These are phyloP conservation scores for Cephalotrichum gorgonifer DNA, from an alignment of 2,329 filamentous ascomycete genomes.

Conservation along the genomic window DNA sequence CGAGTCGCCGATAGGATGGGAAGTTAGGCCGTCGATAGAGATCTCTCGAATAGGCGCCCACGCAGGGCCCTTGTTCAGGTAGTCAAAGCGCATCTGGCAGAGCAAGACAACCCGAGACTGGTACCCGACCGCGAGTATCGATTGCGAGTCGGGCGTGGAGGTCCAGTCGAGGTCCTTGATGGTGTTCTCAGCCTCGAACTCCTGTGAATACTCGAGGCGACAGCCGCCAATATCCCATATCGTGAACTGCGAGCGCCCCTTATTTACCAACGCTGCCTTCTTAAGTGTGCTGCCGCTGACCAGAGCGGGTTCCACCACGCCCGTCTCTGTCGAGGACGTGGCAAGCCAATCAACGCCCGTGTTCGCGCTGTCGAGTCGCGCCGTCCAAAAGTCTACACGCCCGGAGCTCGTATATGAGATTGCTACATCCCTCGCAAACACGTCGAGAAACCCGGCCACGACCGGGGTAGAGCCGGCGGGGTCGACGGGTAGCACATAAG, in stretches of 20 bases:
- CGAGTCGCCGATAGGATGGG: conserved; percentile 85
- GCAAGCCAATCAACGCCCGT: conserved; percentile 67
- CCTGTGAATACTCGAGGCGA: conserved; percentile 70
- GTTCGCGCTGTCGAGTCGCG: conserved; percentile 53
- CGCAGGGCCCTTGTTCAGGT: conserved; percentile 77
- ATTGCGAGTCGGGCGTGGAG: conserved; percentile 79
- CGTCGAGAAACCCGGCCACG: conserved; percentile 70
- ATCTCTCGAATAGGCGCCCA: conserved; percentile 83
- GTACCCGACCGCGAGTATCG: conserved; percentile 86
- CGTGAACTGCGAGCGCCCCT: conserved; percentile 61
- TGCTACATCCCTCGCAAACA: conserved; percentile 77
- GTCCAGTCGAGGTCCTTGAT: conserved; percentile 92
- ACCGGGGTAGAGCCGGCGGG: conserved; percentile 66
- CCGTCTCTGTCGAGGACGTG: conserved; percentile 73
- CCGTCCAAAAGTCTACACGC: conserved; percentile 75
- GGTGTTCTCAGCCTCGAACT: conserved; percentile 60
- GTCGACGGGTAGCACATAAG: conserved; percentile 71
- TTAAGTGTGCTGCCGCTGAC: conserved; percentile 79
- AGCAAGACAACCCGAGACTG: conserved; percentile 74
- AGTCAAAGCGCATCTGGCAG: conserved; percentile 84
- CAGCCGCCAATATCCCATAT: conserved; percentile 85
- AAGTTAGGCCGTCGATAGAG: conserved; percentile 68
- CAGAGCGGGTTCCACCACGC: conserved; percentile 60
- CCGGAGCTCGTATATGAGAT: conserved; percentile 73
- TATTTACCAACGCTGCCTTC: conserved; percentile 75